These are phyloP conservation scores for Triticum dicoccoides DNA, from an alignment of 176 grass and related monocot species.

Conservation along the genomic window DNA sequence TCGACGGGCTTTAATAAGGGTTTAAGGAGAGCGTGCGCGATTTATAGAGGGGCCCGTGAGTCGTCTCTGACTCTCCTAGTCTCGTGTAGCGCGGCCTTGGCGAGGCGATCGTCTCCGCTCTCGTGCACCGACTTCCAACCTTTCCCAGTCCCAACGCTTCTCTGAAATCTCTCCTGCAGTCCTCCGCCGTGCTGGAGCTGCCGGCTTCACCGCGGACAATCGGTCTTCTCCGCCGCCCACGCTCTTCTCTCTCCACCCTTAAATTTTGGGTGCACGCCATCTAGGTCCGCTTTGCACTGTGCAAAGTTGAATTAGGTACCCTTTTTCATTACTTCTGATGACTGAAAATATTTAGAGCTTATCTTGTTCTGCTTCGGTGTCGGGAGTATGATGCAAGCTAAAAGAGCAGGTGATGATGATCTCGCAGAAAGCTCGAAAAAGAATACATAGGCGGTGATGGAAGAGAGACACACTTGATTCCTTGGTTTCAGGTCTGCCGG, in stretches of 20 bases:
- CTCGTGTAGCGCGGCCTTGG: no score
- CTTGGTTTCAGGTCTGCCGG: not conserved
- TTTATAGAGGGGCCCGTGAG: not conserved
- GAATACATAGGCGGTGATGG: not conserved
- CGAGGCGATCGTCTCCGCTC: no score
- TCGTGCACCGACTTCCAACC: not conserved
- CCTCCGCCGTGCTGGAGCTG: not conserved
- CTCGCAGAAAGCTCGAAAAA: not conserved
- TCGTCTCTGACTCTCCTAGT: no score
- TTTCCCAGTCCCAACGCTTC: not conserved
- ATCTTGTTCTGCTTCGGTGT: not conserved
- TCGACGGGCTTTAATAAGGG: not conserved
- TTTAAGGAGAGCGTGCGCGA: not conserved
- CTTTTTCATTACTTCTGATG: not conserved
- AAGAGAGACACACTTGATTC: not conserved
- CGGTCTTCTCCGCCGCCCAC: no score
- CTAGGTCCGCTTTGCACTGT: no score
- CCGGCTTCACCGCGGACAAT: not conserved
- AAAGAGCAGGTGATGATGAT: not conserved
- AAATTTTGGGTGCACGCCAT: not conserved
- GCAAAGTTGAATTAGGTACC: no score
- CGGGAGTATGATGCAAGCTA: not conserved
- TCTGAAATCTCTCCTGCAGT: not conserved
- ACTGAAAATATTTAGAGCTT: no score
- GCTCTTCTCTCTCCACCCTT: not conserved